Evolutionary conservation across 2,329 filamentous ascomycete genomes (phyloP).

Genomic region (Thelonectria discophora): DNA sequence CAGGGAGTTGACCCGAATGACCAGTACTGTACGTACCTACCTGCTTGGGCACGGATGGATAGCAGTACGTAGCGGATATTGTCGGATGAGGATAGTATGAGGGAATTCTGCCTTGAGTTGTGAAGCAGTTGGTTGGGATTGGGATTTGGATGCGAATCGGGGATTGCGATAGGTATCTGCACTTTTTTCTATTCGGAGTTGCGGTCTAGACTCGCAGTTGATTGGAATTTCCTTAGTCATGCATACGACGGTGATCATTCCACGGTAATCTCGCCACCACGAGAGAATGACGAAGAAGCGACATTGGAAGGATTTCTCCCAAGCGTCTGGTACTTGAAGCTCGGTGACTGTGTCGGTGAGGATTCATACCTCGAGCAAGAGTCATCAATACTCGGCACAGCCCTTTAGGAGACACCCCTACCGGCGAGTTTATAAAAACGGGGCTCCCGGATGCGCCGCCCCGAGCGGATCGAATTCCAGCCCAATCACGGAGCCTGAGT

Average conservation of each 20-base stretch:
- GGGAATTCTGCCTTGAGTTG: background rate
- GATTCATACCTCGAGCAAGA: background rate
- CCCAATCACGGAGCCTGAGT: background rate
- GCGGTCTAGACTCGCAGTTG: background rate
- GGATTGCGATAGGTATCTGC: background rate
- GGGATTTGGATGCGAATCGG: too few relatives aligned
- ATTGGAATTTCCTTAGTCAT: background rate
- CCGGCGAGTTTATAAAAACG: background rate
- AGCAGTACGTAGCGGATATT: slow-evolving; percentile 1
- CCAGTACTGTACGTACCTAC: too few relatives aligned
- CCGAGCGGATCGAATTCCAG: background rate
- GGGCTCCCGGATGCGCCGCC: background rate
- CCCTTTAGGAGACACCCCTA: background rate
- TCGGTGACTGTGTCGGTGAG: slow-evolving; percentile 25
- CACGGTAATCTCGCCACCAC: background rate
- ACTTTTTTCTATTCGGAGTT: background rate
- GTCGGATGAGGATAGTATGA: slow-evolving; percentile 2
- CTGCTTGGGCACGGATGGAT: background rate
- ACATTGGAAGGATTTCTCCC: background rate
- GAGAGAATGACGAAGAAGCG: background rate
- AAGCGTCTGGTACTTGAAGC: background rate
- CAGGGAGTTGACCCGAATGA: background rate
- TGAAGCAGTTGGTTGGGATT: too few relatives aligned
- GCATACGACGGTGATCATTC: background rate
- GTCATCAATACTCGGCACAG: background rate